phyloP scores from a whole-genome alignment of 208 protist species.

The Acanthamoeba healyi region DNA sequence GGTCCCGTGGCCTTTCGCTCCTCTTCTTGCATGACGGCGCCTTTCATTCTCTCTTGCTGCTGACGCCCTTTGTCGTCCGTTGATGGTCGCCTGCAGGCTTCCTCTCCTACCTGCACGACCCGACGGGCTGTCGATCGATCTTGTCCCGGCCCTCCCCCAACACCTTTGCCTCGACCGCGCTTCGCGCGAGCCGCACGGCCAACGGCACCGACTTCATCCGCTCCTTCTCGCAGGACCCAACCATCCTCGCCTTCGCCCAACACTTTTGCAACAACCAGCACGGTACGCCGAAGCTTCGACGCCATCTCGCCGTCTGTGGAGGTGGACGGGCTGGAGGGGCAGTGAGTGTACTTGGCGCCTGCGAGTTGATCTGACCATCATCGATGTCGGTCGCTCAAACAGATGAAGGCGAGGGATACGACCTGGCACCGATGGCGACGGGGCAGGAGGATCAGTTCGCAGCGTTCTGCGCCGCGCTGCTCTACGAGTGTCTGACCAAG shows the following conservation, averaged over 20 bases:
- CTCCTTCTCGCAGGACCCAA: slow-evolving; percentile 78
- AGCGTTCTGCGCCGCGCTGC: slow-evolving; percentile 7
- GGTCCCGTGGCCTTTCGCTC: neutral
- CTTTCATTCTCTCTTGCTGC: neutral
- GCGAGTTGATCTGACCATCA: no score
- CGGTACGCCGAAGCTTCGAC: neutral
- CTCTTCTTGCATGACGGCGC: no score
- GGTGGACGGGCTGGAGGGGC: no score
- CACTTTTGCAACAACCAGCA: slow-evolving; percentile 77
- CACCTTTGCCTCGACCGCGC: neutral
- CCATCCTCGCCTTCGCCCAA: slow-evolving; percentile 77
- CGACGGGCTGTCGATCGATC: slow-evolving; percentile 72
- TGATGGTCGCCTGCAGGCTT: no score
- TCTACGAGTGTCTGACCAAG: slow-evolving; percentile 79
- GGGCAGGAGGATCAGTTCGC: neutral
- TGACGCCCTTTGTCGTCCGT: no score
- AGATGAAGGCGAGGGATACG: neutral
- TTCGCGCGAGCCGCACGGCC: slow-evolving; percentile 28
- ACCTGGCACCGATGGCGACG: neutral
- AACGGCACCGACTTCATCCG: slow-evolving; percentile 59
- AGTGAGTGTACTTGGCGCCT: no score
- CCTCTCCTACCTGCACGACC: slow-evolving; percentile 77
- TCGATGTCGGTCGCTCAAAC: neutral
- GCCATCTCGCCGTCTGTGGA: no score
- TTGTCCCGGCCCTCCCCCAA: slow-evolving; percentile 5